These are phyloP conservation scores for Ganoderma lingzhi DNA, from an alignment of 1,284 basidiomycete genomes.

Conservation along the genomic window DNA sequence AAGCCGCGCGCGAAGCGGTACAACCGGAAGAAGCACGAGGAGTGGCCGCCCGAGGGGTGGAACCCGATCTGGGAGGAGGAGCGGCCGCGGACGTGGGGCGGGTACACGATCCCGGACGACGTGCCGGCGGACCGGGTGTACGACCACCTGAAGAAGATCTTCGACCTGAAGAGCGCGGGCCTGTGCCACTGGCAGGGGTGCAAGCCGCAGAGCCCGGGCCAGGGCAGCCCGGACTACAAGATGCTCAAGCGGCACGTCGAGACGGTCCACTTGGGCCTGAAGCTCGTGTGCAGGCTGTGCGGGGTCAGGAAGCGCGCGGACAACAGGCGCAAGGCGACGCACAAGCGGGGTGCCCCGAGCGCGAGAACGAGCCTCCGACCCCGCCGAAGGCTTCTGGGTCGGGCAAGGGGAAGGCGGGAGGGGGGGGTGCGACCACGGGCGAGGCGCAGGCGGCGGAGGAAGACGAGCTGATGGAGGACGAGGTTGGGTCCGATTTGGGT, in stretches of 20 bases:
- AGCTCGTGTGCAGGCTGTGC: constrained; percentile 20
- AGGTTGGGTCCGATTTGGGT: not conserved
- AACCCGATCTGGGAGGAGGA: constrained; percentile 27
- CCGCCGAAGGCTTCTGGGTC: constrained; percentile 2
- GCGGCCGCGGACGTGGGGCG: constrained; percentile 22
- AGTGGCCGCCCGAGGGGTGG: constrained; percentile 20
- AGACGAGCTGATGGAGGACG: constrained; percentile 17
- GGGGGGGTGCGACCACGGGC: constrained; percentile 4
- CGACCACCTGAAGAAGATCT: constrained; percentile 19
- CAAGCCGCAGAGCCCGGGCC: constrained; percentile 10
- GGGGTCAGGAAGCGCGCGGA: constrained; percentile 21
- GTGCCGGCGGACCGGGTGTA: constrained; percentile 20
- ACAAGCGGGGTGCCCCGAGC: constrained; percentile 23
- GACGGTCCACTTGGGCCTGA: constrained; percentile 23
- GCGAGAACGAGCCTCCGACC: constrained; percentile 8
- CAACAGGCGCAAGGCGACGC: constrained; percentile 20
- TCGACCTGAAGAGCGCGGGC: constrained; percentile 11
- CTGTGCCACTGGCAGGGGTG: constrained; percentile 23
- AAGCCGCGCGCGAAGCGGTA: constrained; percentile 27
- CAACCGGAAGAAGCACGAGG: constrained; percentile 24
- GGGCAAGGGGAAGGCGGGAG: constrained; percentile 2
- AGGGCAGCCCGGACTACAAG: constrained; percentile 20
- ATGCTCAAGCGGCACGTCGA: constrained; percentile 28
- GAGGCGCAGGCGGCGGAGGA: constrained; percentile 11
- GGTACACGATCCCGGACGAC: constrained; percentile 22